These are phyloP conservation scores for Chlamydomonas applanata DNA, from an alignment of 139 green algal genomes.

Conservation along the genomic window DNA sequence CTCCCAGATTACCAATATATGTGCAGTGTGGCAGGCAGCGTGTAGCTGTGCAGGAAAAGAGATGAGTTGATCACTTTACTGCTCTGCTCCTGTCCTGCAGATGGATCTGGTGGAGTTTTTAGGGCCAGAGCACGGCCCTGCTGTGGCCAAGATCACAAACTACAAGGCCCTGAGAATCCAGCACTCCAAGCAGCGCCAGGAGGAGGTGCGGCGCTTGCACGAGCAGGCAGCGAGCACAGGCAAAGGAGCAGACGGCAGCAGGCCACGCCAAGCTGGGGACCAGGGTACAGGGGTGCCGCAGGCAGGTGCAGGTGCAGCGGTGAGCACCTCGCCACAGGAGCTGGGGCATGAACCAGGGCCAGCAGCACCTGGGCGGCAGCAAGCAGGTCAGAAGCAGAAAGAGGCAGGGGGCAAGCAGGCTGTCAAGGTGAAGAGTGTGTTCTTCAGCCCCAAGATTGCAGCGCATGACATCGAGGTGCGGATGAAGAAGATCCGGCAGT, in stretches of 20 bases:
- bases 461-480: slow-evolving; percentile 10
- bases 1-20: too few relatives aligned
- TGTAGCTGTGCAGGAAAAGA: too few relatives aligned
- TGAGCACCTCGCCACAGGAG: not conserved
- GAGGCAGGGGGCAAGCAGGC: not conserved
- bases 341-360: not conserved
- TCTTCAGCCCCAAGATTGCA: slow-evolving; percentile 10
- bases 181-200: slow-evolving; percentile 2
- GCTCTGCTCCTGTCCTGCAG: too few relatives aligned
- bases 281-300: not conserved
- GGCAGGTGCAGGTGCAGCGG: not conserved
- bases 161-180: slow-evolving; percentile 2
- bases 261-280: not conserved
- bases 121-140: not conserved
- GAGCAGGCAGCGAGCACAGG: not conserved
- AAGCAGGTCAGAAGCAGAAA: not conserved
- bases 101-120: slow-evolving; percentile 18
- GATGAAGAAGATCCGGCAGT: not conserved
- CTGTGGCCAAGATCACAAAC: slow-evolving; percentile 6
- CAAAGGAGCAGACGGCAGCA: not conserved
- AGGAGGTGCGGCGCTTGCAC: not conserved
- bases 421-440: slow-evolving; percentile 16
- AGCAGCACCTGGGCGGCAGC: not conserved
- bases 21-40: too few relatives aligned
- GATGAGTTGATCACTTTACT: too few relatives aligned